Evolutionary conservation across 208 protist species (phyloP).

Genomic region (Novymonas esmeraldas): DNA sequence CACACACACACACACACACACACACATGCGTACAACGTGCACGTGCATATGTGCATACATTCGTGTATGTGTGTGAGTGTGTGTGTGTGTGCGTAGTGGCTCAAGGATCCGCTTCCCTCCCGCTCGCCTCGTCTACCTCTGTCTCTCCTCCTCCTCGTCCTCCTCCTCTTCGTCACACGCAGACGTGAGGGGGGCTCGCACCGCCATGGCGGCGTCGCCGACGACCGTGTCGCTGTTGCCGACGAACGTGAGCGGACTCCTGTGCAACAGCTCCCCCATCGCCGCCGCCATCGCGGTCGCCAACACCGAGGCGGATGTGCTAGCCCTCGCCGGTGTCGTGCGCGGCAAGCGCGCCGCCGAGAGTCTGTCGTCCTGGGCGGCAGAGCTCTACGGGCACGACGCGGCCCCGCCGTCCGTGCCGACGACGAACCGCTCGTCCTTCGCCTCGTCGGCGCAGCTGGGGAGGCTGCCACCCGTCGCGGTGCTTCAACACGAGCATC

Average conservation of each 20-base stretch:
- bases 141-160: neutral
- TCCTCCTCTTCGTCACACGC: no score
- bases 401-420: neutral
- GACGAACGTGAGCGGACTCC: constrained; percentile 21
- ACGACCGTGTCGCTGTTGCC: constrained; percentile 20
- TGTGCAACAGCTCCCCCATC: constrained; percentile 24
- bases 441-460: constrained; percentile 2
- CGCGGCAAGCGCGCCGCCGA: constrained; percentile 2
- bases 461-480: neutral
- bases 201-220: neutral
- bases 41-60: neutral
- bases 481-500: neutral
- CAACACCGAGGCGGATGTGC: constrained; percentile 19
- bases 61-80: neutral
- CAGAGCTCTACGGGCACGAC: constrained; percentile 29
- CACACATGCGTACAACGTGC: neutral
- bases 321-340: constrained; percentile 18
- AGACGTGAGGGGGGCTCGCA: no score
- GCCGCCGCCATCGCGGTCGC: constrained; percentile 22
- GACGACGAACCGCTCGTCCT: neutral
- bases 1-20: constrained; percentile 7
- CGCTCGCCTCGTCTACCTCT: no score
- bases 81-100: neutral
- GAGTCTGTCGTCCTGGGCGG: constrained; percentile 14
- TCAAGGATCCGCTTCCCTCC: no score